phyloP scores from a whole-genome alignment of 108 stramenopile species.

The Parietichytrium sp. region DNA sequence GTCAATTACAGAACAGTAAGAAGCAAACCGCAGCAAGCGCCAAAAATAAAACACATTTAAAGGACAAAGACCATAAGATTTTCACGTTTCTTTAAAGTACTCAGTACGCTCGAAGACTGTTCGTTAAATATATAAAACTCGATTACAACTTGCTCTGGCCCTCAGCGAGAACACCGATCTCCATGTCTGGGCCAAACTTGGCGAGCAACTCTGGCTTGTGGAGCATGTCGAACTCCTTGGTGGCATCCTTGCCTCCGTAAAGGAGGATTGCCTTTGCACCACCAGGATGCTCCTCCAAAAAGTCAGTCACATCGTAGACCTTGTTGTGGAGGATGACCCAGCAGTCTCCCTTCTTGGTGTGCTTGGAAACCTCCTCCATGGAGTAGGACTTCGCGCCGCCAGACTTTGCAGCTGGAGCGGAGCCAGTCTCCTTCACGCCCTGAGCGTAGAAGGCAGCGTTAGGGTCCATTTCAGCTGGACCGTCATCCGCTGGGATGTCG shows the following conservation, averaged over 20 bases:
- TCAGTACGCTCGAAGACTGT: no score
- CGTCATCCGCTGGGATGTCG: slow-evolving; percentile 21
- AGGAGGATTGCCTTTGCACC: slow-evolving; percentile 55
- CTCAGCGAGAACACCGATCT: slow-evolving; percentile 13
- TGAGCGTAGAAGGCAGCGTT: slow-evolving; percentile 31
- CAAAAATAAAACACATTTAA: no score
- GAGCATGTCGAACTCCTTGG: slow-evolving; percentile 51
- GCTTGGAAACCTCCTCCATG: slow-evolving; percentile 37
- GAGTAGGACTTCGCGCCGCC: neutral
- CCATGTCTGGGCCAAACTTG: slow-evolving; percentile 22
- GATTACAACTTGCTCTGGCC: no score
- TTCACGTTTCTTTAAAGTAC: no score
- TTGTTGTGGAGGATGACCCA: slow-evolving; percentile 49
- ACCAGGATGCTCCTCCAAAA: slow-evolving; percentile 61
- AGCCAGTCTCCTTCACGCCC: neutral
- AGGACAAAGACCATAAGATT: no score
- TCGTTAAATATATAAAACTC: no score
- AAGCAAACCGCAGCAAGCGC: no score
- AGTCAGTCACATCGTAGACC: slow-evolving; percentile 66
- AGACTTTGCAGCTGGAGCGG: slow-evolving; percentile 21
- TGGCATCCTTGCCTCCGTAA: slow-evolving; percentile 52
- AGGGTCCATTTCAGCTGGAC: slow-evolving; percentile 11
- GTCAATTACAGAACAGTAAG: no score
- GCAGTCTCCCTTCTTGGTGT: slow-evolving; percentile 32
- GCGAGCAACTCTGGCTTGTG: slow-evolving; percentile 64